Evolutionary conservation across 768 basidiomycete species (phyloP).

Genomic region (Boletus rex-veris): DNA sequence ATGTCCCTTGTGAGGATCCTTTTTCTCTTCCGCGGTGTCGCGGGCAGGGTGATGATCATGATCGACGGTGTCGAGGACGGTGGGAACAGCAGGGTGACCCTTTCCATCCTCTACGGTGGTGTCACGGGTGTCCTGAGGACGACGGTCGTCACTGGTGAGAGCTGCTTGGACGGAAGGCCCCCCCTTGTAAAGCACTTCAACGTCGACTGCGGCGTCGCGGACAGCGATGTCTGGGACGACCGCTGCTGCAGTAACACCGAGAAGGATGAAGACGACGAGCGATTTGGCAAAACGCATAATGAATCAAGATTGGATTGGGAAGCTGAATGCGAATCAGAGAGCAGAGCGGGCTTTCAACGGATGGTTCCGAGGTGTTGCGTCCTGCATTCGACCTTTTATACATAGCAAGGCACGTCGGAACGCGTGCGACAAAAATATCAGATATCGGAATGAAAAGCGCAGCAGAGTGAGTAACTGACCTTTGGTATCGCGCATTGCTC

Average conservation of each 20-base stretch:
- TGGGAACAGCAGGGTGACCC: background rate
- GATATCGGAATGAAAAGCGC: background rate
- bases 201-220: background rate
- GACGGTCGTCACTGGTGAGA: too few species aligned
- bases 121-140: background rate
- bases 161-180: too few species aligned
- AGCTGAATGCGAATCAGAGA: background rate
- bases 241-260: slow-evolving; percentile 1
- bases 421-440: background rate
- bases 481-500: background rate
- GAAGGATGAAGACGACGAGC: slow-evolving; percentile 5
- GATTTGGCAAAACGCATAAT: slow-evolving; percentile 10
- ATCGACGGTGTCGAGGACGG: too few species aligned
- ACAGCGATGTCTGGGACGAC: background rate
- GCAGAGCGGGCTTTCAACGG: background rate
- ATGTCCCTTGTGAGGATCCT: background rate
- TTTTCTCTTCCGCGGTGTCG: background rate
- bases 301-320: background rate
- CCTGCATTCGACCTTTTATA: background rate
- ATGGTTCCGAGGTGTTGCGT: background rate
- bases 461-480: background rate
- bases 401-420: background rate
- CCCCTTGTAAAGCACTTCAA: too few species aligned
- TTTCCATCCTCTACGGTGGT: background rate
- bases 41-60: background rate